phyloP scores from a whole-genome alignment of 495 filamentous ascomycete species.

The Sphaerosporella brunnea region DNA sequence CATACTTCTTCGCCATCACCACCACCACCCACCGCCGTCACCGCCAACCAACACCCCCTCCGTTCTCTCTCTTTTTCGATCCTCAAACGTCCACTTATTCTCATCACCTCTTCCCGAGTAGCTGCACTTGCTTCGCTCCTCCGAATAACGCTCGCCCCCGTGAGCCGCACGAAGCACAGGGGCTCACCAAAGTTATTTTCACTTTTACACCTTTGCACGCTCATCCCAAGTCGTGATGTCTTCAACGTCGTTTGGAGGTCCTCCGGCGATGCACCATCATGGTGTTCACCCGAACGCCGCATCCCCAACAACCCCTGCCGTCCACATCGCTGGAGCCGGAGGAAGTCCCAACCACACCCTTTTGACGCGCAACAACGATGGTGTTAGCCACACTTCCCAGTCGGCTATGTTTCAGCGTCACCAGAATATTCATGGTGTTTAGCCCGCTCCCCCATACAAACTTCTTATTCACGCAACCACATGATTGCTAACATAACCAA shows the following conservation, averaged over 20 bases:
- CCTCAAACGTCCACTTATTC: too few species aligned
- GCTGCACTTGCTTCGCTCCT: too few species aligned
- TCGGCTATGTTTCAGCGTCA: constrained; percentile 19
- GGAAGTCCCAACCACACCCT: constrained; percentile 4
- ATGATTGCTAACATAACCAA: constrained; percentile 2
- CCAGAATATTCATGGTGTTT: constrained; percentile 22
- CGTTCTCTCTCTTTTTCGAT: background rate
- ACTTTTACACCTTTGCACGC: too few species aligned
- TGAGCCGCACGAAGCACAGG: too few species aligned
- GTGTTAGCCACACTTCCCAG: constrained; percentile 15
- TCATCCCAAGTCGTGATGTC: constrained; percentile 6
- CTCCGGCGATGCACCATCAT: constrained; percentile 23
- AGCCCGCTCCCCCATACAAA: background rate
- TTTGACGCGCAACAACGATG: constrained; percentile 6
- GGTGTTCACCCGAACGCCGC: constrained; percentile 20
- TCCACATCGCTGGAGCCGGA: constrained; percentile 23
- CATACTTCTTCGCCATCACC: constrained; percentile 1
- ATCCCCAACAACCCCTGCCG: constrained; percentile 16
- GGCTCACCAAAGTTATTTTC: too few species aligned
- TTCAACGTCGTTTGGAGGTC: constrained; percentile 18
- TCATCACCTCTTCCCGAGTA: too few species aligned
- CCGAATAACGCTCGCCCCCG: too few species aligned
- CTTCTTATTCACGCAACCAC: background rate
- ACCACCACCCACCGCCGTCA: too few species aligned
- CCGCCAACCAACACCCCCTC: background rate